Percentiles rank a stretch among this genome's conserved stretches.
Evolutionary conservation across 495 filamentous ascomycete genomes (phyloP).

Genomic region (Terfezia boudieri): DNA sequence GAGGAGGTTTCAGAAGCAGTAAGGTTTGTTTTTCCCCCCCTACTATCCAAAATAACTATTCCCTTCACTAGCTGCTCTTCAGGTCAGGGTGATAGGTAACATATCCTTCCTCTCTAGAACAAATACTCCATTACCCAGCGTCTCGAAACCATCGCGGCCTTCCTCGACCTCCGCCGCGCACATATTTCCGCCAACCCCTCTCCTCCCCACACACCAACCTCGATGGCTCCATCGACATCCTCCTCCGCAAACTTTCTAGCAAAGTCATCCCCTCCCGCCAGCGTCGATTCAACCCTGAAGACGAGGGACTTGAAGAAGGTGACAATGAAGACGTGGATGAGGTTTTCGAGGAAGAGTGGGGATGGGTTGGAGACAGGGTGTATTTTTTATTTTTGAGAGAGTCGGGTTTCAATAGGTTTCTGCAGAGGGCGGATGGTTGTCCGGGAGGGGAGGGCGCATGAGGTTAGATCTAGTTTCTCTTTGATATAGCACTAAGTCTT

Average conservation of each 20-base stretch:
- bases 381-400: slow-evolving; percentile 7
- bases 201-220: not conserved
- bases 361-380: slow-evolving; percentile 5
- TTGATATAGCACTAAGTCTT: too few relatives aligned
- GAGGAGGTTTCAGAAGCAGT: slow-evolving; percentile 5
- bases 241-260: not conserved
- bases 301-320: slow-evolving; percentile 3
- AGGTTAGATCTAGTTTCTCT: too few relatives aligned
- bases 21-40: slow-evolving; percentile 5
- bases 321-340: slow-evolving; percentile 8
- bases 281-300: not conserved
- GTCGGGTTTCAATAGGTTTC: slow-evolving; percentile 14
- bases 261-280: not conserved
- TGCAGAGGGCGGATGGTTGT: slow-evolving; percentile 10
- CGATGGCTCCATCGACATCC: not conserved
- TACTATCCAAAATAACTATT: not conserved
- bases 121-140: slow-evolving; percentile 7
- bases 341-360: slow-evolving; percentile 8
- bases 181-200: not conserved
- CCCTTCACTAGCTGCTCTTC: too few relatives aligned
- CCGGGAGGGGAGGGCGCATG: slow-evolving; percentile 7
- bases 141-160: slow-evolving; percentile 12
- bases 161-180: slow-evolving; percentile 7
- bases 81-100: too few relatives aligned
- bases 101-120: not conserved